These are phyloP conservation scores for Parachaetomium inaequale DNA, from an alignment of 495 filamentous ascomycete genomes.

Conservation along the genomic window DNA sequence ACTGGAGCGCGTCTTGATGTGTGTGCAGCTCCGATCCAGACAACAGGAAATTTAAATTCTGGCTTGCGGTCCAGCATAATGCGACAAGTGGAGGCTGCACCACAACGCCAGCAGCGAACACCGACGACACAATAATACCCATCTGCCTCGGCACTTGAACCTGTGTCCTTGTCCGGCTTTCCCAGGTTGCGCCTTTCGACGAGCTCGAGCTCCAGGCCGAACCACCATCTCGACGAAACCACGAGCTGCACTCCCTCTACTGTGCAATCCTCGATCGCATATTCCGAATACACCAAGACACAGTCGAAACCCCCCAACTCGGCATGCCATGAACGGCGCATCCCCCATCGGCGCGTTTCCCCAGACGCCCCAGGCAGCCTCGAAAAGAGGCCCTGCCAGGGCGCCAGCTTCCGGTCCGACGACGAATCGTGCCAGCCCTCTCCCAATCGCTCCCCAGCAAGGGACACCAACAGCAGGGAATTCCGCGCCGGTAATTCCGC, in stretches of 20 bases:
- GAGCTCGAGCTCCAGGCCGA: not conserved
- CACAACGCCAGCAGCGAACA: conserved; percentile 16
- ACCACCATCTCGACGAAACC: not conserved
- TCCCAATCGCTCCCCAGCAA: conserved; percentile 40
- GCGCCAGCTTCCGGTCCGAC: conserved; percentile 6
- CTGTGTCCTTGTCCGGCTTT: not conserved
- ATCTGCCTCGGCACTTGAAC: not conserved
- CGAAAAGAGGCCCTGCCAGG: conserved; percentile 22
- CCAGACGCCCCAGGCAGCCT: conserved; percentile 33
- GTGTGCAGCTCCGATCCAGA: conserved; percentile 22
- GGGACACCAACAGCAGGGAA: conserved; percentile 24
- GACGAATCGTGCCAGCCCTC: conserved; percentile 11
- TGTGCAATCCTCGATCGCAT: not conserved
- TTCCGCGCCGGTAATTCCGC: conserved; percentile 65
- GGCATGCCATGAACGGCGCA: conserved; percentile 48
- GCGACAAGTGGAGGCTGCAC: conserved; percentile 17
- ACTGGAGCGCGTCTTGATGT: conserved; percentile 30
- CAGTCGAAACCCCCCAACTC: conserved; percentile 24
- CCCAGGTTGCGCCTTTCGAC: not conserved
- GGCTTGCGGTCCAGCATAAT: conserved; percentile 19
- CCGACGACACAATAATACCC: conserved; percentile 7
- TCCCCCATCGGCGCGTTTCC: conserved; percentile 44
- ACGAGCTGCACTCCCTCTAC: not conserved
- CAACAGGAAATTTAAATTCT: conserved; percentile 12
- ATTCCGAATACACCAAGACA: not conserved